Conservation (phyloP, 2,329 filamentous ascomycete genomes). For the Microcyclospora tardicrescens region DNA sequence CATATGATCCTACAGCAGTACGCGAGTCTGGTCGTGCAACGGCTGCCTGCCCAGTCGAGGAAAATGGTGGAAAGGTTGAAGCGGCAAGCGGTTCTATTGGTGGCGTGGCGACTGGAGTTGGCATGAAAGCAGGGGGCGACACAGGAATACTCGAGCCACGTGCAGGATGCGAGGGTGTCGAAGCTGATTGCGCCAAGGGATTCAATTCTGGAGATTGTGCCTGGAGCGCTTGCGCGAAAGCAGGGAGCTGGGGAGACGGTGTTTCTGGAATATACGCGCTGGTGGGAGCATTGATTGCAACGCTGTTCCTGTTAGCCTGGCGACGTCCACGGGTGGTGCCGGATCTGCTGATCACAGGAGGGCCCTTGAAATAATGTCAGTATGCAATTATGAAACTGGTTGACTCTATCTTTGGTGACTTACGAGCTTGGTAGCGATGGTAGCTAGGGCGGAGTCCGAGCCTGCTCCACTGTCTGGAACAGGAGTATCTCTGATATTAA, state of each 20-base stretch:
- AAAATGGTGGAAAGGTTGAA: slow-evolving; percentile 19
- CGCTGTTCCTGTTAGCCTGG: slow-evolving; percentile 84
- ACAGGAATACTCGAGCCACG: too few relatives aligned
- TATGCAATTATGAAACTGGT: not conserved
- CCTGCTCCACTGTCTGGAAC: slow-evolving; percentile 61
- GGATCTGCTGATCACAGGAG: slow-evolving; percentile 35
- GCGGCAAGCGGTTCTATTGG: slow-evolving; percentile 5
- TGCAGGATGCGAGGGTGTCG: too few relatives aligned
- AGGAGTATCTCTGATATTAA: slow-evolving; percentile 66
- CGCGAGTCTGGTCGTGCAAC: slow-evolving; percentile 19
- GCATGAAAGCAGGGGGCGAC: not conserved
- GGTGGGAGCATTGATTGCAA: slow-evolving; percentile 24
- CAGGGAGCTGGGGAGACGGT: slow-evolving; percentile 2
- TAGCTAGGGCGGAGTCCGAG: slow-evolving; percentile 60
- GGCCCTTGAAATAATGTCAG: slow-evolving; percentile 36
- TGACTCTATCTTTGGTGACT: slow-evolving; percentile 14
- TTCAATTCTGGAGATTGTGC: too few relatives aligned
- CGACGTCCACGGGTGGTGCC: slow-evolving; percentile 77
- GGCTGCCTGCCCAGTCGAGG: slow-evolving; percentile 14
- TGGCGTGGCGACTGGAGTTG: slow-evolving; percentile 2
- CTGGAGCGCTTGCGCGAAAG: slow-evolving; percentile 7
- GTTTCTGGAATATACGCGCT: slow-evolving; percentile 1
- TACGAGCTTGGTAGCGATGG: slow-evolving; percentile 58
- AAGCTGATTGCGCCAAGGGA: too few relatives aligned
- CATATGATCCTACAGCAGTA: slow-evolving; percentile 34